Evolutionary conservation across 257 asterid genomes (phyloP).

Genomic region (Eucommia ulmoides): DNA sequence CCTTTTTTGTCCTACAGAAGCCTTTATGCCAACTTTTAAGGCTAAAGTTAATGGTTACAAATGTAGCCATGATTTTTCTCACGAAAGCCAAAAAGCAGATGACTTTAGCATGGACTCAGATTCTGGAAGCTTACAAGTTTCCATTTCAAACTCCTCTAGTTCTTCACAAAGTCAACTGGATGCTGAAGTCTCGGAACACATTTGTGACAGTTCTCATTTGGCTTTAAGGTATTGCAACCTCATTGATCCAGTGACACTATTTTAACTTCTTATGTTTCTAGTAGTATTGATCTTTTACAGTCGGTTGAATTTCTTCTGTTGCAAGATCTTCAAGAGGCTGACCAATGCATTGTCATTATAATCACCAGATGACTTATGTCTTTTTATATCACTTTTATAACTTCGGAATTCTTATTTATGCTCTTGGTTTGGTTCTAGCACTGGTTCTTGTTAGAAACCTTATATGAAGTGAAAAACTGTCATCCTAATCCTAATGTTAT

Average conservation of each 20-base stretch:
- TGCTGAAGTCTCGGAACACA: constrained; percentile 18
- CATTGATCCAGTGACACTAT: too few species aligned
- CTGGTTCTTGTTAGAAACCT: not conserved
- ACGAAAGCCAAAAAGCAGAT: constrained; percentile 22
- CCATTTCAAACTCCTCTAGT: constrained; percentile 24
- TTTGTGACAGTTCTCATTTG: constrained; percentile 23
- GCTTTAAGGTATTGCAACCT: constrained; percentile 74
- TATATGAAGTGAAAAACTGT: too few species aligned
- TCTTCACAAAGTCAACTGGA: constrained; percentile 31
- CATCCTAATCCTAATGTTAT: too few species aligned
- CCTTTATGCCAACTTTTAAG: constrained; percentile 31
- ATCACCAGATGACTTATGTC: too few species aligned
- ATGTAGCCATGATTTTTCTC: constrained; percentile 24
- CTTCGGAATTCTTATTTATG: not conserved
- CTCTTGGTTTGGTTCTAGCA: not conserved
- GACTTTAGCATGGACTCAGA: constrained; percentile 17
- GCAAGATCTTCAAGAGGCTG: too few species aligned
- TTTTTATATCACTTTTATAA: too few species aligned
- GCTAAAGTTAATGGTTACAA: constrained; percentile 54
- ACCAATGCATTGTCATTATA: not conserved
- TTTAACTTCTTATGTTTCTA: too few species aligned
- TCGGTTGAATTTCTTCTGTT: constrained; percentile 12
- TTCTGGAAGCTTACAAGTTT: constrained; percentile 25
- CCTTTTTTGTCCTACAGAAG: constrained; percentile 55
- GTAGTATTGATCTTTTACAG: too few species aligned